Evolutionary conservation across 345 rosid species (phyloP), one percentile per base, ranked within the genome.

Genomic region (Camelina sativa): DNA sequence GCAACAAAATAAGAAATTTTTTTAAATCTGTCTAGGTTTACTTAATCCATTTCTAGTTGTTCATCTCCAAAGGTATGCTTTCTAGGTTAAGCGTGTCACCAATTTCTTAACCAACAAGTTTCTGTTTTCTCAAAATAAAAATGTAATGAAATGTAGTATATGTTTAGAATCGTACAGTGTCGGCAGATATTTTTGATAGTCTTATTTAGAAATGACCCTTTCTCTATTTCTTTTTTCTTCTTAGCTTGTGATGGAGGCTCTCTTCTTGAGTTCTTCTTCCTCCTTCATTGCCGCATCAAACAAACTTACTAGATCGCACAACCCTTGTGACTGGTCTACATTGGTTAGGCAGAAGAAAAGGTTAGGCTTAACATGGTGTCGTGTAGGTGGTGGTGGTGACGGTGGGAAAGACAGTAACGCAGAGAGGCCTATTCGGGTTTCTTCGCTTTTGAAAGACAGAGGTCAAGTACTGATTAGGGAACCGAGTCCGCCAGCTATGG

Each of bases 181-280:
- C 59, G 54, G 34, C 79, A 66, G 40, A n/a, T 77, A 65, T 34
- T 51, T 51, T 53, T 74, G 69, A 72, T 60, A 57, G 67, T 72
- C 69, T 72, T 60, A 40, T 38, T 75, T 57, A 48, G 73, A 71
- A 66, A 78, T 78, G 77, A 72, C 74, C 56, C 51, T 79, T 76
- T 80, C 72, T 64, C 76, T 67, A 60, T 75, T 53, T 63, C 80
- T 76, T 47, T 63, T 77, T 72, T 65, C 62, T 79, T 85, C 62
- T 79, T 85, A 71, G 69, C 47, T 69, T 74, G 67, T 72, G 58
- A 93, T 87, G 98, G 97, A 88, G 72, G 86, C 93, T 68, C 82
- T 88, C 73, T 89, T 86, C 87, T 81, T 89, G 73, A 82, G 76
- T 73, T 83, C 85, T 73, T 78, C 84, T 64, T 80, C 69, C 64